phyloP scores from a whole-genome alignment of 345 rosid species.

The Balakata baccata region DNA sequence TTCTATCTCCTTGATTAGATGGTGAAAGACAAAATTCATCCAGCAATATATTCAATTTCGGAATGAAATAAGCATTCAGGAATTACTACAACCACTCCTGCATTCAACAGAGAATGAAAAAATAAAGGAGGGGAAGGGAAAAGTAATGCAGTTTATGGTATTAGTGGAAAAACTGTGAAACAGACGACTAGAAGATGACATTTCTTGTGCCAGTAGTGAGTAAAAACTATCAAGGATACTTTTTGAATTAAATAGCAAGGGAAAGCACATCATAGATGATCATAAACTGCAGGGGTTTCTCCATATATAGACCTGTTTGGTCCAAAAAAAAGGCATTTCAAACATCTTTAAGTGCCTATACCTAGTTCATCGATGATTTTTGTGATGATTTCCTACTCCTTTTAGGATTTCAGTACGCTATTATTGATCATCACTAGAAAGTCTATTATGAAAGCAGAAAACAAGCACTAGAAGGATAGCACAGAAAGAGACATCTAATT shows the following conservation, averaged over 20 bases:
- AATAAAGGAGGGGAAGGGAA: not conserved
- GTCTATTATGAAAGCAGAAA: not conserved
- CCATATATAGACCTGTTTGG: too few relatives aligned
- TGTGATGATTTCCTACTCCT: not conserved
- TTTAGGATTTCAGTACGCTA: not conserved
- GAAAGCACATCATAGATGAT: not conserved
- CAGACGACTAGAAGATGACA: not conserved
- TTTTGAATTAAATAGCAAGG: not conserved
- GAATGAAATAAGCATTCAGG: not conserved
- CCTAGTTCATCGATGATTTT: not conserved
- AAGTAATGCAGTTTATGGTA: not conserved
- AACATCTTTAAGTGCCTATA: not conserved
- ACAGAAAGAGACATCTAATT: too few relatives aligned
- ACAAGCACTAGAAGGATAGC: not conserved
- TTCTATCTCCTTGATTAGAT: not conserved
- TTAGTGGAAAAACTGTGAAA: not conserved
- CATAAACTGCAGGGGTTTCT: too few relatives aligned
- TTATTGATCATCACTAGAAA: not conserved
- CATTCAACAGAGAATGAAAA: not conserved
- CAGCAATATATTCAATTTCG: not conserved
- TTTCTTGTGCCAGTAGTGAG: not conserved
- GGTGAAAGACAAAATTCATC: not conserved
- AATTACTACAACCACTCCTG: constrained; percentile 6
- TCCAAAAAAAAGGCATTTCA: not conserved
- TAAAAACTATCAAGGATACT: not conserved